Conservation (phyloP, 768 basidiomycete species). For the Cyathus striatus region DNA sequence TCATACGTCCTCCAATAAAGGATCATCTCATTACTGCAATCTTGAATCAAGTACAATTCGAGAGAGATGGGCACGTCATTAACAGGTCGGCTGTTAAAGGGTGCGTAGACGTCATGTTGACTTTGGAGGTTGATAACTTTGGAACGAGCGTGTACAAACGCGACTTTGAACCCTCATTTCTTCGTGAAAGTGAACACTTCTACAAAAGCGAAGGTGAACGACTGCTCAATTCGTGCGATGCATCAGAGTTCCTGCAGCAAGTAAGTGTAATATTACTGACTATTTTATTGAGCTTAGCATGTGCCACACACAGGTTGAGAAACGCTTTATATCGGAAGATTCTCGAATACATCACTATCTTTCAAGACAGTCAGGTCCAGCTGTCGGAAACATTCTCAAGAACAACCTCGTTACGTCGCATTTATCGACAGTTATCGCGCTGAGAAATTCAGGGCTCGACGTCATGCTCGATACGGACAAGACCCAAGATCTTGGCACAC, state of each 20-base stretch:
- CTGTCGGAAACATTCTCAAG: slow-evolving; percentile 74
- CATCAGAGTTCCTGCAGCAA: slow-evolving; percentile 73
- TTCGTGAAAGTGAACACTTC: slow-evolving; percentile 73
- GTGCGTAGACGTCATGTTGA: slow-evolving; percentile 79
- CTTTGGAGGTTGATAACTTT: slow-evolving; percentile 49
- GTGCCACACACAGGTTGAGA: slow-evolving; percentile 56
- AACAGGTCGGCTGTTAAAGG: slow-evolving; percentile 89
- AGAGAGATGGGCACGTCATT: slow-evolving; percentile 87
- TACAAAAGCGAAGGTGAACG: slow-evolving; percentile 72
- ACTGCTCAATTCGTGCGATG: slow-evolving; percentile 70
- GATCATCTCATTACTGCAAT: slow-evolving; percentile 79
- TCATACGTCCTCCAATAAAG: slow-evolving; percentile 78
- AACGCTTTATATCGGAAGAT: slow-evolving; percentile 77
- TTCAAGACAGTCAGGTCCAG: slow-evolving; percentile 61
- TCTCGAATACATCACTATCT: slow-evolving; percentile 85
- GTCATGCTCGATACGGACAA: slow-evolving; percentile 82
- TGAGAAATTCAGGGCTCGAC: slow-evolving; percentile 82
- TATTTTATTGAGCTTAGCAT: not conserved
- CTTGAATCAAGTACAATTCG: slow-evolving; percentile 81
- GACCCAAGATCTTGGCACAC: slow-evolving; percentile 65
- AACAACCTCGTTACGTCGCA: slow-evolving; percentile 74
- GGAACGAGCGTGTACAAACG: slow-evolving; percentile 69
- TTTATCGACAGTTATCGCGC: slow-evolving; percentile 65
- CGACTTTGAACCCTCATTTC: slow-evolving; percentile 78
- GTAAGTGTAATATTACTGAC: slow-evolving; percentile 40